These are phyloP conservation scores for Kalmusia sp. DNA, from an alignment of 2,329 filamentous ascomycete genomes.

Conservation along the genomic window DNA sequence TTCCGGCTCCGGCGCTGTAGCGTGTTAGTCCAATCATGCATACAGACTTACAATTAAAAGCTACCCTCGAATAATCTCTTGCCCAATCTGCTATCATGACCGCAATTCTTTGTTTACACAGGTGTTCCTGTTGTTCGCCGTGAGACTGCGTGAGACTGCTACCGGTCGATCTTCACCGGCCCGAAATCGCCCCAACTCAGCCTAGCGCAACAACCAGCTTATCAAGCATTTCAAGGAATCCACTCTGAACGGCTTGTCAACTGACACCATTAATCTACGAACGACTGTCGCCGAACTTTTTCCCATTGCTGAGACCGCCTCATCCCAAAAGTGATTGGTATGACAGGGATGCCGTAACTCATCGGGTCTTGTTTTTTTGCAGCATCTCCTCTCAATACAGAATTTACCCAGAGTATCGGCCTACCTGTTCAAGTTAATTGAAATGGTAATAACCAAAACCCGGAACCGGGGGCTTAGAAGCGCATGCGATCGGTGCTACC, in stretches of 20 bases:
- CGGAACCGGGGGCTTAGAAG: background rate
- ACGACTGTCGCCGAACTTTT: too few relatives aligned
- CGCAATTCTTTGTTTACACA: too few relatives aligned
- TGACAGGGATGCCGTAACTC: background rate
- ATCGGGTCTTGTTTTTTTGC: background rate
- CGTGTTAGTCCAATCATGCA: too few relatives aligned
- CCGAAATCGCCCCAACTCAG: background rate
- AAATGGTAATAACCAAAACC: background rate
- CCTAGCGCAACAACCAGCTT: background rate
- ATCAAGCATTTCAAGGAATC: background rate
- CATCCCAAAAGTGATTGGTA: background rate
- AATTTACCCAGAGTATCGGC: background rate
- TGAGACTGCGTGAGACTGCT: too few relatives aligned
- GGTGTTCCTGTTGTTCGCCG: too few relatives aligned
- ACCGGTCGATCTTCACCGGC: background rate
- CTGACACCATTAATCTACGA: background rate
- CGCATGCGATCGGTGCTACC: slow-evolving; percentile 16
- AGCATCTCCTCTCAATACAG: too few relatives aligned
- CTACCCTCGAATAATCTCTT: too few relatives aligned
- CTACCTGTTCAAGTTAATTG: background rate
- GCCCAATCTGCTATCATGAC: too few relatives aligned
- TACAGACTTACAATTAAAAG: too few relatives aligned
- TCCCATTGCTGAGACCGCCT: background rate
- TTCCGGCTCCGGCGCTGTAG: too few relatives aligned
- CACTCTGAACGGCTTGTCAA: background rate